Evolutionary conservation across 495 filamentous ascomycete species (phyloP).

Genomic region (Aspergillus coremiiformis): DNA sequence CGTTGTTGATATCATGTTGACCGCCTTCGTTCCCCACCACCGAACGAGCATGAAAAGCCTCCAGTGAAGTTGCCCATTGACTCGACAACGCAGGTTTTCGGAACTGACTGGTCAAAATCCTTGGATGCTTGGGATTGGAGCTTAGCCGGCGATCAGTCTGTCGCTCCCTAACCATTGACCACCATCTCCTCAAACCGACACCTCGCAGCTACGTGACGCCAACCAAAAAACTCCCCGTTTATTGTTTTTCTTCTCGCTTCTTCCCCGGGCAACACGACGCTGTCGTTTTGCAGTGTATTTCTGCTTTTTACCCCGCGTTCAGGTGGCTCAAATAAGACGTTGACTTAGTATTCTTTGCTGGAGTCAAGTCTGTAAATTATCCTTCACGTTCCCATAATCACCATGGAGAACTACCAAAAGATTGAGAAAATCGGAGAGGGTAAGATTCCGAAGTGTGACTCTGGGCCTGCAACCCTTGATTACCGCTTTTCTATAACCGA

Average conservation of each 20-base stretch:
- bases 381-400: constrained; percentile 12
- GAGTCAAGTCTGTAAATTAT: background rate
- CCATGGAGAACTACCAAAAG: constrained; percentile 99
- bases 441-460: constrained; percentile 26
- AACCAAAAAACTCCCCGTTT: constrained; percentile 1
- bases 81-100: constrained; percentile 2
- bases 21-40: constrained; percentile 23
- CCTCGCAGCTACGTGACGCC: constrained; percentile 12
- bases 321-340: constrained; percentile 5
- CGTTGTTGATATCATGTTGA: constrained; percentile 16
- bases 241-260: constrained; percentile 15
- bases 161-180: background rate
- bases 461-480: background rate
- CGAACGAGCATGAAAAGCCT: constrained; percentile 11
- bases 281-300: constrained; percentile 12
- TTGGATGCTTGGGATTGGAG: constrained; percentile 5
- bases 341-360: background rate
- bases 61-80: constrained; percentile 8
- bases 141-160: constrained; percentile 8
- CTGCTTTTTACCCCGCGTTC: constrained; percentile 14
- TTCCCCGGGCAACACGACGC: constrained; percentile 15
- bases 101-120: constrained; percentile 4
- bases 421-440: constrained; percentile 99
- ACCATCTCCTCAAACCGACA: background rate
- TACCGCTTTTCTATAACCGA: background rate